Conservation (phyloP, 495 filamentous ascomycete genomes). For the Aspergillus ostianus region DNA sequence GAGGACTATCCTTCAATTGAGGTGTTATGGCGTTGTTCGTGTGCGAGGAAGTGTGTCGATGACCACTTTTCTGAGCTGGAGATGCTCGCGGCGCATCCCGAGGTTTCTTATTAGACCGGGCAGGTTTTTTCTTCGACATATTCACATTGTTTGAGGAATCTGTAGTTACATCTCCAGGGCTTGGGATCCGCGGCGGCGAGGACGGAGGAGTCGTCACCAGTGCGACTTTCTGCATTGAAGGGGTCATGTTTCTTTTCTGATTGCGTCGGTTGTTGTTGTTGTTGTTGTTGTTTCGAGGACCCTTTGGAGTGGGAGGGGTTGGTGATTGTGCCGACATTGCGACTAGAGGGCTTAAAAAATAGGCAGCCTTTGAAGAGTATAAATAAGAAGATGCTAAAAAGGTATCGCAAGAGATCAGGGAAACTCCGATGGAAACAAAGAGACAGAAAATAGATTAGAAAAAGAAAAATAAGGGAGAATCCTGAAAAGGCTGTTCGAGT, state of each 20-base stretch:
- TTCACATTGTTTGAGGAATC: constrained; percentile 34
- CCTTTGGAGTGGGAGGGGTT: constrained; percentile 40
- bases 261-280: constrained; percentile 24
- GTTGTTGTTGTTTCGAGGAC: constrained; percentile 30
- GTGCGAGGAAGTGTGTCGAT: constrained; percentile 36
- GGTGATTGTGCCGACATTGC: constrained; percentile 45
- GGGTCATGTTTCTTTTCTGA: constrained; percentile 36
- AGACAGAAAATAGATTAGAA: constrained; percentile 17
- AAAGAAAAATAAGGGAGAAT: constrained; percentile 12
- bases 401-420: constrained; percentile 11
- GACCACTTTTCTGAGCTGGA: constrained; percentile 26
- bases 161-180: constrained; percentile 32
- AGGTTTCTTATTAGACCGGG: constrained; percentile 39
- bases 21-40: constrained; percentile 43
- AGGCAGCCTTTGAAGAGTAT: constrained; percentile 39
- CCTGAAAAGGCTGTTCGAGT: constrained; percentile 17
- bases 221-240: constrained; percentile 29
- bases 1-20: constrained; percentile 50
- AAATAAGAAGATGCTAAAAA: constrained; percentile 17
- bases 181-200: constrained; percentile 41
- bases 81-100: constrained; percentile 29
- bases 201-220: constrained; percentile 44
- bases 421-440: constrained; percentile 6
- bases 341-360: constrained; percentile 46
- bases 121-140: constrained; percentile 39